phyloP scores from a whole-genome alignment of 306 rosid genomes.

The Ormosia emarginata region DNA sequence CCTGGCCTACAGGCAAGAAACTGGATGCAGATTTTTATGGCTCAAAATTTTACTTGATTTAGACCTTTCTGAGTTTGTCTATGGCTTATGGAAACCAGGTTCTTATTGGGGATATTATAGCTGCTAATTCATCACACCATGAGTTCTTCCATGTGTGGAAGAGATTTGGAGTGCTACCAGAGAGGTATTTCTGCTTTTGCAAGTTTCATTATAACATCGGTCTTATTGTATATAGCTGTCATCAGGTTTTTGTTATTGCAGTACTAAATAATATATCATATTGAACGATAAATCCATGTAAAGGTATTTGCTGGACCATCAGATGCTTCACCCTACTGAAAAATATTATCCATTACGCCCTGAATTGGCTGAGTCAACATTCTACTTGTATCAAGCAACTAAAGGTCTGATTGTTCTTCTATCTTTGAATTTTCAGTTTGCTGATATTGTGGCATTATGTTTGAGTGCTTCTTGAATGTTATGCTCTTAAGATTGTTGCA shows the following conservation, averaged over 20 bases:
- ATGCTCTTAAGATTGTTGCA: conserved; percentile 4
- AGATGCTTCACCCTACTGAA: conserved; percentile 94
- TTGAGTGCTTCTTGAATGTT: neutral
- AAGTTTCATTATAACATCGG: neutral
- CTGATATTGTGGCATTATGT: neutral
- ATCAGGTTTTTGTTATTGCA: conserved; percentile 18
- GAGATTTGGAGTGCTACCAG: conserved; percentile 86
- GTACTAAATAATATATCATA: conserved; percentile 20
- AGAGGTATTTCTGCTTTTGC: conserved; percentile 58
- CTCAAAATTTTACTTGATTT: neutral
- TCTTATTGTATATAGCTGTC: conserved; percentile 13
- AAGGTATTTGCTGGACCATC: conserved; percentile 95
- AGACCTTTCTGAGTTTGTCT: conserved; percentile 30
- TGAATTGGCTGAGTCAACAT: conserved; percentile 97
- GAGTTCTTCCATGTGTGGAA: conserved; percentile 89
- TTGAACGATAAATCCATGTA: conserved; percentile 35
- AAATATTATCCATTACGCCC: conserved; percentile 95
- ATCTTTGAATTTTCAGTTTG: conserved; percentile 16
- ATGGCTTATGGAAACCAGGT: conserved; percentile 51
- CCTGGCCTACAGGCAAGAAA: conserved; percentile 90
- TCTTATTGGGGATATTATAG: conserved; percentile 85
- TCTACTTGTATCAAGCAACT: conserved; percentile 95
- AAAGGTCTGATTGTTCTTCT: conserved; percentile 57
- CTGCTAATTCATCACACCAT: conserved; percentile 94
- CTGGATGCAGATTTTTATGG: neutral